Evolutionary conservation across 805 yeast species (phyloP), one percentile per base, ranked within the genome.

Genomic region (Huiozyma naganishii): DNA sequence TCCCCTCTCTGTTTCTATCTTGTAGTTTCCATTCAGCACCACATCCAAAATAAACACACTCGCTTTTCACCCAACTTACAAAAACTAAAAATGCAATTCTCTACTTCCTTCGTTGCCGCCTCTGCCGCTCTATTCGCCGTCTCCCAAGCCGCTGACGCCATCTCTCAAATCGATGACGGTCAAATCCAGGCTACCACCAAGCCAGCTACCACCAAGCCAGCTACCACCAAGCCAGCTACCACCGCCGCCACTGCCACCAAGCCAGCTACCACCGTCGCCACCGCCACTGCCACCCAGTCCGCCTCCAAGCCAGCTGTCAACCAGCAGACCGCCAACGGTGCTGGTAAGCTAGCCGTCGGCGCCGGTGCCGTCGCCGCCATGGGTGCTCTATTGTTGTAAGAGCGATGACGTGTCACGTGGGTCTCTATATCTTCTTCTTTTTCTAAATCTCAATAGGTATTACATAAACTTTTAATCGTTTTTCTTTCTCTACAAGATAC

Each of bases 131-230:
- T 34, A 41, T 34, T 41, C 27, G 12, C 27, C 17, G 43, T 34
- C 52, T 80, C 80, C 55, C 81, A 76, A 64, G 65, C 46, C n/a
- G 40, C 42, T 27, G 38, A 35, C 29, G 39, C 45, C 17, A 36
- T 41, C 29, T 44, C 47, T 29, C 42, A 41, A 38, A 45, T 41
- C 32, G 27, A 32, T 7, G 44, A 40, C 32, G 44, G 42, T 40
- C 44, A 37, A 37, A 32, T 32, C 17, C 42, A 42, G 38, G 44
- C 44, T 10, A 35, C 37, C 11, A n/a, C 27, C 10, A 17, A 17
- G 23, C 23, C 23, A 17, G n/a, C 48, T 11, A 61, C 66, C 11
- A 69, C 67, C 47, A 57, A 41, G 34, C 67, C 46, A 70, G 39
- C 29, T 27, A 23, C 27, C 27, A 17, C 23, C 23, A 17, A 17